Base-by-base conservation (phyloP, 2,329 filamentous ascomycete genomes). In the Aspergillus quadrilineatus region DNA sequence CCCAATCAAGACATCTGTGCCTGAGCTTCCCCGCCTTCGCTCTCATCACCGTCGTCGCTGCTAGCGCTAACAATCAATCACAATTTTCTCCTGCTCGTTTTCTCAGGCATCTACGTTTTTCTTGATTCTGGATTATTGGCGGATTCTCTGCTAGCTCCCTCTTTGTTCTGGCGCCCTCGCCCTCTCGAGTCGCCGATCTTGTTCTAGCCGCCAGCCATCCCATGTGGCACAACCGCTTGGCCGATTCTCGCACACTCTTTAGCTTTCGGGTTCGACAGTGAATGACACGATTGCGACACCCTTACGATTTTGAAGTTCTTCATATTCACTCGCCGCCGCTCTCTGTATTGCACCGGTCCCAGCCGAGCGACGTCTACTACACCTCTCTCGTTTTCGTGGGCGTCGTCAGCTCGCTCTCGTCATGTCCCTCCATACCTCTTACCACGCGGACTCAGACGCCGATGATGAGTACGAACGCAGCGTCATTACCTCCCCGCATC, bases 401-500 rank as follows among this genome's bases (percentile, higher is more conserved):
- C 56, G 59, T 63, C 60, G 59, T 59, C 43, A 47, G 53, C 32
- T 45, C 44, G 15, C 47, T 36, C 43, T 44, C 63, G 65, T 55
- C 63, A 78, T 78, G 75, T 71, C 75, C 28, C 75, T 77, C 53
- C 75, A 76, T 43, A 73, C 73, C 36, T 73, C 79, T 55, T 85
- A 86, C 66, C 82, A 85, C 68, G 83, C 83, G 60, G 84, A 86
- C 65, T 86, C 82, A 49, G 83, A 86, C 66, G 84, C 84, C 60
- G 85, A 87, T 69, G 85, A 87, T 73, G 85, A 87, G 72, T 86
- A 85, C 63, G 84, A 86, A 71, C 79, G 83, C 63, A 82, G 80
- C 64, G 78, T 80, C 58, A 77, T 85, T 67, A 82, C 81, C 50
- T 83, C 81, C 14, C 83, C 83, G 15, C 80, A 79, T 55, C 70